A percentile compares a stretch with the other conserved stretches of the same genome.
Evolutionary conservation across 1,284 basidiomycete species (phyloP).

Genomic region (Moesziomyces parantarcticus): DNA sequence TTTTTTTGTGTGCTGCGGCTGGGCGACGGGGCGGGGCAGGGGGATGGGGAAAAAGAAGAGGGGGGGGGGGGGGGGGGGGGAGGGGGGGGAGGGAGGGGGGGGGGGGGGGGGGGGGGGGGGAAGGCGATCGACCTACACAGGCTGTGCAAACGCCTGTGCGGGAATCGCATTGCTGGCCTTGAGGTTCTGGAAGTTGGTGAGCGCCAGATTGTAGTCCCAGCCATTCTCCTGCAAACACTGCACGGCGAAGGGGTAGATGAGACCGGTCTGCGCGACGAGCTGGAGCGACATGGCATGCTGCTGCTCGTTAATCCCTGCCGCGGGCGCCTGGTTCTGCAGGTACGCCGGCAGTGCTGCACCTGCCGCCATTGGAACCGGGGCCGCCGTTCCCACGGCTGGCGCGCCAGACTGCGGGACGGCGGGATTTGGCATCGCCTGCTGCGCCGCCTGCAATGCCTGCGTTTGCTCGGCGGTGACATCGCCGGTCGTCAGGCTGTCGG

Average conservation of each 20-base stretch:
- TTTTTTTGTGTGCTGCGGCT: no score
- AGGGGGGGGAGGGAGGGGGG: not conserved
- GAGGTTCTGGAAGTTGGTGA: slow-evolving; percentile 66
- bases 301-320: slow-evolving; percentile 56
- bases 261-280: slow-evolving; percentile 64
- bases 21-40: no score
- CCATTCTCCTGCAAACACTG: slow-evolving; percentile 68
- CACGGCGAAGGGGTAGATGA: slow-evolving; percentile 68
- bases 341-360: slow-evolving; percentile 32
- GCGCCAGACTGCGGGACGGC: slow-evolving; percentile 6
- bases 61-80: no score
- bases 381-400: slow-evolving; percentile 1
- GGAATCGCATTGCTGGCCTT: slow-evolving; percentile 56
- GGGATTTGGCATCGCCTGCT: slow-evolving; percentile 6
- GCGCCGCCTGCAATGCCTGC: slow-evolving; percentile 23
- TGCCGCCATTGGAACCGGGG: no score
- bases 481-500: slow-evolving; percentile 50
- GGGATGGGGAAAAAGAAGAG: no score
- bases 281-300: slow-evolving; percentile 67
- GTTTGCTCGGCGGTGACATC: slow-evolving; percentile 41
- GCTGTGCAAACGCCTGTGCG: slow-evolving; percentile 49
- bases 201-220: slow-evolving; percentile 66
- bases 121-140: slow-evolving; percentile 6
- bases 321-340: slow-evolving; percentile 48
- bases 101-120: not conserved